These are phyloP conservation scores for Arctium lappa DNA, from an alignment of 129 eudicot species.

Conservation along the genomic window DNA sequence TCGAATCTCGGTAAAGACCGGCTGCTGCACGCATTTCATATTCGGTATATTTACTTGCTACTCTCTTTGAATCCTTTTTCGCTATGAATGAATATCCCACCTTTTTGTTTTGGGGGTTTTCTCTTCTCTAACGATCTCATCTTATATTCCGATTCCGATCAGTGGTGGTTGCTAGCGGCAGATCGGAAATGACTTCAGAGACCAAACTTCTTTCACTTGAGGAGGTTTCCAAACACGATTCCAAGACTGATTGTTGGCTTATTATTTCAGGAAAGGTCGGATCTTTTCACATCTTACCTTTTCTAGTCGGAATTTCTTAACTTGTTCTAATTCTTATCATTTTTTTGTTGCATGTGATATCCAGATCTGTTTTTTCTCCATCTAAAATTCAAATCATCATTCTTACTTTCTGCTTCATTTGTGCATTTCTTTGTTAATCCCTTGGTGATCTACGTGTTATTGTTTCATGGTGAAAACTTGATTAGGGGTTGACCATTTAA, in stretches of 20 bases:
- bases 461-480: not conserved
- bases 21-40: not conserved
- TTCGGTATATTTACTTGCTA: not conserved
- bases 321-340: not conserved
- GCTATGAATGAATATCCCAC: not conserved
- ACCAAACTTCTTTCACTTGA: slow-evolving; percentile 36
- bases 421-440: not conserved
- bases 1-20: not conserved
- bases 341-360: not conserved
- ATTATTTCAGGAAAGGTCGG: slow-evolving; percentile 61
- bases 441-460: not conserved
- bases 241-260: slow-evolving; percentile 62
- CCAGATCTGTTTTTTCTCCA: not conserved
- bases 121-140: not conserved
- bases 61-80: not conserved
- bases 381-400: not conserved
- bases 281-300: not conserved
- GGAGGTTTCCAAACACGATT: slow-evolving; percentile 48
- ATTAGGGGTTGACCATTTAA: not conserved
- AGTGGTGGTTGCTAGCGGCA: slow-evolving; percentile 2
- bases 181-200: slow-evolving; percentile 33
- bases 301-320: not conserved
- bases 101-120: not conserved
- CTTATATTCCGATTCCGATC: too few relatives aligned
- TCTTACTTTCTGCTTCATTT: not conserved